Evolutionary conservation across 345 rosid genomes (phyloP).

Genomic region (Zanthoxylum bungeanum): DNA sequence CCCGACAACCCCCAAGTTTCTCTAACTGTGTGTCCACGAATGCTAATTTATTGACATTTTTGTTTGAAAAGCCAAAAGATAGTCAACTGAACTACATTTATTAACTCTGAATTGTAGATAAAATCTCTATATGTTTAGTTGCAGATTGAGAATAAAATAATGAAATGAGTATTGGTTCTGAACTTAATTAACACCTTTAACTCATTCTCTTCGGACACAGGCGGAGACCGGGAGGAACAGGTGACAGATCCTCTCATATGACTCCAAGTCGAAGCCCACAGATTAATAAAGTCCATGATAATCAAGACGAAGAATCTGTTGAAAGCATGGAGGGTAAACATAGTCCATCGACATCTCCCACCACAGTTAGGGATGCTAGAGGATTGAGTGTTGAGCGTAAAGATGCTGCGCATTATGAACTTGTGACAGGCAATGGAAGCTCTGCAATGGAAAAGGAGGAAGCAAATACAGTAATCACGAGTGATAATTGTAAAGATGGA

Average conservation of each 20-base stretch:
- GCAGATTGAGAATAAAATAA: neutral
- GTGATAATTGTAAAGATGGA: constrained; percentile 31
- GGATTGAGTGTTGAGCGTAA: constrained; percentile 55
- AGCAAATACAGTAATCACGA: constrained; percentile 15
- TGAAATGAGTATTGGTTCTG: neutral
- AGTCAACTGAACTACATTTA: neutral
- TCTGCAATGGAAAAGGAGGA: constrained; percentile 50
- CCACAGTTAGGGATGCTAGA: constrained; percentile 37
- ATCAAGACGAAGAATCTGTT: constrained; percentile 49
- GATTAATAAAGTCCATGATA: constrained; percentile 36
- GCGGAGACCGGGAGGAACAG: constrained; percentile 27
- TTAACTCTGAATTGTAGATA: neutral
- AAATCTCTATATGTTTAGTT: neutral
- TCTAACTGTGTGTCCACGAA: neutral
- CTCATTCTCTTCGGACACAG: constrained; percentile 23
- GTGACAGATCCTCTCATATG: constrained; percentile 39
- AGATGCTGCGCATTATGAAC: constrained; percentile 42
- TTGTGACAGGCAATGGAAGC: constrained; percentile 37
- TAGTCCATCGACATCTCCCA: constrained; percentile 44
- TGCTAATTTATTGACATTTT: neutral
- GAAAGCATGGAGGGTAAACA: constrained; percentile 58
- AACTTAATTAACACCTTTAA: constrained; percentile 4
- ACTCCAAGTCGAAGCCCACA: constrained; percentile 45
- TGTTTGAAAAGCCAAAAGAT: neutral
- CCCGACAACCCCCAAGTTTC: neutral